phyloP scores from a whole-genome alignment of 768 basidiomycete genomes.

The Leccinum obscurum region DNA sequence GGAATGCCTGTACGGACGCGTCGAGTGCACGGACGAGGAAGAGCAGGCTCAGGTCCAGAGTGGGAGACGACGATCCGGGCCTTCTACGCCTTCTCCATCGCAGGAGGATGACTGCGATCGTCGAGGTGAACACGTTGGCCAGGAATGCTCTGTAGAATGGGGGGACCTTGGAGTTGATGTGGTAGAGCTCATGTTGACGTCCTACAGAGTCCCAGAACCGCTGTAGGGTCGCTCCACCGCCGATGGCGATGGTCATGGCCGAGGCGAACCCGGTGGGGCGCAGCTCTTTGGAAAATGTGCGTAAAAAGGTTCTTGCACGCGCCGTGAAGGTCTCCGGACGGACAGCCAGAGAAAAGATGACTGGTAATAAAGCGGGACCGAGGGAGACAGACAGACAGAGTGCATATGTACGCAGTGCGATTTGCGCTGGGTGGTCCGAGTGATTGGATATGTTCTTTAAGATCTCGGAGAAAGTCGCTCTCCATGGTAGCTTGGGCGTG shows the following conservation, averaged over 20 bases:
- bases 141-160: slow-evolving; percentile 55
- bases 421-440: slow-evolving; percentile 51
- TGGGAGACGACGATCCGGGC: slow-evolving; percentile 42
- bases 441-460: slow-evolving; percentile 29
- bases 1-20: slow-evolving; percentile 51
- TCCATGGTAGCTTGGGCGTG: slow-evolving; percentile 6
- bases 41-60: slow-evolving; percentile 67
- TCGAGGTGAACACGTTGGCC: slow-evolving; percentile 55
- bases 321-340: slow-evolving; percentile 27
- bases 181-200: too few relatives aligned
- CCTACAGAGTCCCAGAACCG: slow-evolving; percentile 41
- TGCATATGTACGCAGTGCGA: slow-evolving; percentile 66
- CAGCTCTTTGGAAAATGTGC: slow-evolving; percentile 56
- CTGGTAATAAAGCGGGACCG: slow-evolving; percentile 62
- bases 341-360: slow-evolving; percentile 39
- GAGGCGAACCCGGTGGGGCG: slow-evolving; percentile 67
- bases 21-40: slow-evolving; percentile 72
- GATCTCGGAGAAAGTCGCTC: background rate
- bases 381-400: slow-evolving; percentile 65
- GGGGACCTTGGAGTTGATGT: slow-evolving; percentile 31
- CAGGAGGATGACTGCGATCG: slow-evolving; percentile 55
- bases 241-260: slow-evolving; percentile 61
- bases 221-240: slow-evolving; percentile 59
- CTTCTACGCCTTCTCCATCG: slow-evolving; percentile 44
- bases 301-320: slow-evolving; percentile 15